A percentile compares a stretch with the other conserved stretches of the same genome.
phyloP scores from a whole-genome alignment of 1,284 basidiomycete species.

The Ustilago esculenta region DNA sequence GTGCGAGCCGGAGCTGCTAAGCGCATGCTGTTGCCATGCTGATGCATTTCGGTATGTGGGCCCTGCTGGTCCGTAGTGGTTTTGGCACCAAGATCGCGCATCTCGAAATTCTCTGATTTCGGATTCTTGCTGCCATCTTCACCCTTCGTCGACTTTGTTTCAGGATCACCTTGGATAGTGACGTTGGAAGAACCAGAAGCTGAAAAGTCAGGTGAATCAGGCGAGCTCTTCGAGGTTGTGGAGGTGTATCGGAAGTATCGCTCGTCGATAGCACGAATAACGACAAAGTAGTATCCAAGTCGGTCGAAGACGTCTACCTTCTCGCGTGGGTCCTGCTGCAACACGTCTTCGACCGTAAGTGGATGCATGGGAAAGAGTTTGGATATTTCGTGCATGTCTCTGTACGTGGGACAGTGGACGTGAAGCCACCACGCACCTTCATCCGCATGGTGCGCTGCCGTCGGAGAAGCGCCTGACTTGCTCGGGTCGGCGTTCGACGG shows the following conservation, averaged over 20 bases:
- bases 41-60: neutral
- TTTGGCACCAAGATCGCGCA: slow-evolving; percentile 25
- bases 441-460: slow-evolving; percentile 6
- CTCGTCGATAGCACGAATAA: slow-evolving; percentile 82
- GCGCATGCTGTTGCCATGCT: slow-evolving; percentile 16
- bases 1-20: slow-evolving; percentile 31
- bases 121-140: slow-evolving; percentile 1
- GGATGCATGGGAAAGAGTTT: slow-evolving; percentile 92
- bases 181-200: slow-evolving; percentile 15
- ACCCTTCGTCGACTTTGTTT: slow-evolving; percentile 11
- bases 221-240: slow-evolving; percentile 33
- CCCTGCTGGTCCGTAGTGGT: neutral
- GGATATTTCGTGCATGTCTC: slow-evolving; percentile 86
- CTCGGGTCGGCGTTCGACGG: slow-evolving; percentile 9
- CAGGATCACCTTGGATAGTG: slow-evolving; percentile 23
- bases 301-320: slow-evolving; percentile 89
- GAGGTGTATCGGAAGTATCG: slow-evolving; percentile 72
- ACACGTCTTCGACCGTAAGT: slow-evolving; percentile 90
- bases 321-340: slow-evolving; percentile 92
- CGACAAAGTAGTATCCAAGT: slow-evolving; percentile 92
- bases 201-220: slow-evolving; percentile 21
- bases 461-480: slow-evolving; percentile 8
- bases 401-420: slow-evolving; percentile 86
- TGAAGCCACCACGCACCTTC: slow-evolving; percentile 85
- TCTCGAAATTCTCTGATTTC: slow-evolving; percentile 28